These are phyloP conservation scores for Amauroascus verrucosus DNA, from an alignment of 2,329 filamentous ascomycete genomes.

Conservation along the genomic window DNA sequence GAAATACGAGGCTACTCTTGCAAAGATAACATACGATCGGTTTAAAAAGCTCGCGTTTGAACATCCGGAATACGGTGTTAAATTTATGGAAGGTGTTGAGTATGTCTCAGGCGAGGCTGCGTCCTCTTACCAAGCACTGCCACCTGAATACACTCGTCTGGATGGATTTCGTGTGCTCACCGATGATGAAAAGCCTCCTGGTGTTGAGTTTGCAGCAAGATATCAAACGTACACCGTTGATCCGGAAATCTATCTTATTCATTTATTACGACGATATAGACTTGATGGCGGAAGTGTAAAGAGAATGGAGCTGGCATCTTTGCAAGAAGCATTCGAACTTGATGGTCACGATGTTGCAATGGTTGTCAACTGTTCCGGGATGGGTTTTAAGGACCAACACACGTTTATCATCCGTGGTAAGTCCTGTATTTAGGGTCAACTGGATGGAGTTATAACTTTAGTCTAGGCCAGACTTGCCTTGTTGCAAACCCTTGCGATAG, in stretches of 20 bases:
- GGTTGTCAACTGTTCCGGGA: conserved; percentile 39
- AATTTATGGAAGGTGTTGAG: conserved; percentile 33
- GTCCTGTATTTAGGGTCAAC: background rate
- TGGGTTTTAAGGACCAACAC: conserved; percentile 35
- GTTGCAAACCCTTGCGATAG: conserved; percentile 36
- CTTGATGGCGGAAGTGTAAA: conserved; percentile 29
- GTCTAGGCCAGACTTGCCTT: conserved; percentile 39
- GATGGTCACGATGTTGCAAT: conserved; percentile 24
- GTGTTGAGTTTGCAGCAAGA: conserved; percentile 33
- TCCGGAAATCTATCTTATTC: conserved; percentile 35
- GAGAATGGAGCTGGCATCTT: conserved; percentile 16
- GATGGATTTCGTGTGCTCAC: conserved; percentile 29
- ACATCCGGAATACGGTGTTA: conserved; percentile 31
- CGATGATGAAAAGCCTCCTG: conserved; percentile 24
- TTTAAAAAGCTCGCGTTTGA: conserved; percentile 29
- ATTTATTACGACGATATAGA: conserved; percentile 34
- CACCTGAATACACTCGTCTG: conserved; percentile 27
- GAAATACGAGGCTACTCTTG: conserved; percentile 30
- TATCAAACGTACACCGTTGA: conserved; percentile 38
- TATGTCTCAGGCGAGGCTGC: conserved; percentile 25
- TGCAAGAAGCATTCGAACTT: conserved; percentile 32
- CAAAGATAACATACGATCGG: conserved; percentile 29
- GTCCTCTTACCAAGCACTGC: conserved; percentile 24
- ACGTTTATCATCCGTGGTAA: conserved; percentile 37
- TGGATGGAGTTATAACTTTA: background rate